A percentile compares a stretch with the other conserved stretches of the same genome.
Conservation (phyloP, 2,329 filamentous ascomycete genomes). For the Exophiala oligosperma region DNA sequence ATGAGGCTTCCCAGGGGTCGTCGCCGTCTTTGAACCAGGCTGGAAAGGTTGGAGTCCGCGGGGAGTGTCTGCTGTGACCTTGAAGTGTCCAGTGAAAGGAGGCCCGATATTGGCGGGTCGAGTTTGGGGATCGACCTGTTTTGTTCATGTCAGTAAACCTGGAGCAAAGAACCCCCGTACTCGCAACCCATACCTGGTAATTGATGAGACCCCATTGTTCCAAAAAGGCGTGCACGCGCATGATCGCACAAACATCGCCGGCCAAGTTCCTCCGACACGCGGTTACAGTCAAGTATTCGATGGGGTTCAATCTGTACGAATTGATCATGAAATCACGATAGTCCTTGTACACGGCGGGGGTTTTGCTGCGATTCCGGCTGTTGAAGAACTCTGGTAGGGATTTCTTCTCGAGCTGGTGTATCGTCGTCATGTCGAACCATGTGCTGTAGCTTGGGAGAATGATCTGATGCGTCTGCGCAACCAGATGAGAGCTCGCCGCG, state of each 20-base stretch:
- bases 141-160: constrained; percentile 44
- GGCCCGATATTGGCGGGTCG: constrained; percentile 93
- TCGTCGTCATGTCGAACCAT: constrained; percentile 97
- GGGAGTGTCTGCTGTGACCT: constrained; percentile 91
- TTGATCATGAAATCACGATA: constrained; percentile 99
- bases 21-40: constrained; percentile 73
- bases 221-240: constrained; percentile 96
- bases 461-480: constrained; percentile 91
- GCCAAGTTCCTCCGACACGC: constrained; percentile 93
- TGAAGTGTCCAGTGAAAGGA: constrained; percentile 96
- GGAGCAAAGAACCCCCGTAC: neutral
- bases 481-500: constrained; percentile 85
- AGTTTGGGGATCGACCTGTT: constrained; percentile 90
- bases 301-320: constrained; percentile 92
- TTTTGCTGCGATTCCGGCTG: constrained; percentile 96
- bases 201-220: constrained; percentile 99
- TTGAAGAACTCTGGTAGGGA: constrained; percentile 98
- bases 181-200: constrained; percentile 71
- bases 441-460: constrained; percentile 96
- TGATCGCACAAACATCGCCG: constrained; percentile 97
- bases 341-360: constrained; percentile 94
- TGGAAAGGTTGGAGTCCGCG: constrained; percentile 94
- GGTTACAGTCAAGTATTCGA: constrained; percentile 95
- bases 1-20: constrained; percentile 61
- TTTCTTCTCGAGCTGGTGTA: constrained; percentile 90